phyloP scores from a whole-genome alignment of 345 rosid species.

The Fremontodendron californicum region DNA sequence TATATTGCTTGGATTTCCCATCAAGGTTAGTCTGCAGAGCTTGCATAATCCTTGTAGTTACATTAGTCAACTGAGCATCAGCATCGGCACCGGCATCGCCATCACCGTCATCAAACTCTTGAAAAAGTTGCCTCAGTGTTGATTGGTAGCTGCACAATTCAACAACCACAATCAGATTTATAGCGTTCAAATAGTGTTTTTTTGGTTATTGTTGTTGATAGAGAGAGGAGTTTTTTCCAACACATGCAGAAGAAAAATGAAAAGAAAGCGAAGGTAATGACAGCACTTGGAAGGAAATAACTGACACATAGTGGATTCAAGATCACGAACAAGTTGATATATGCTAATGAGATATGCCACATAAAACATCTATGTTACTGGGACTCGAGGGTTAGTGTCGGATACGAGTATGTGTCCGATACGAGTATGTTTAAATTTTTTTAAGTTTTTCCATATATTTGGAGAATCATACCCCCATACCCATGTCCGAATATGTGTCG shows the following conservation, averaged over 20 bases:
- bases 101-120: conserved; percentile 59
- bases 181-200: neutral
- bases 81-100: neutral
- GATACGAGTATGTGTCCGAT: too few species aligned
- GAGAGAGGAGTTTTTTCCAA: neutral
- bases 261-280: neutral
- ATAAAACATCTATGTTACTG: neutral
- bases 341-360: neutral
- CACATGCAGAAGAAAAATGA: neutral
- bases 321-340: neutral
- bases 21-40: conserved; percentile 88
- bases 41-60: conserved; percentile 83
- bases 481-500: too few species aligned
- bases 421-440: too few species aligned
- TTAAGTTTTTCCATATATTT: too few species aligned
- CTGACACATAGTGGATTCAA: neutral
- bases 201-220: neutral
- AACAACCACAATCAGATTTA: neutral
- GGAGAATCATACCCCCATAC: too few species aligned
- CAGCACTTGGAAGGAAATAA: neutral
- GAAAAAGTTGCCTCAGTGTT: conserved; percentile 76
- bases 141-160: conserved; percentile 61
- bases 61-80: conserved; percentile 44
- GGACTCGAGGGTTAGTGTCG: too few species aligned
- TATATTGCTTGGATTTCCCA: conserved; percentile 94